Base-by-base conservation (phyloP, 176 grass and related monocot genomes). In the Triticum urartu region DNA sequence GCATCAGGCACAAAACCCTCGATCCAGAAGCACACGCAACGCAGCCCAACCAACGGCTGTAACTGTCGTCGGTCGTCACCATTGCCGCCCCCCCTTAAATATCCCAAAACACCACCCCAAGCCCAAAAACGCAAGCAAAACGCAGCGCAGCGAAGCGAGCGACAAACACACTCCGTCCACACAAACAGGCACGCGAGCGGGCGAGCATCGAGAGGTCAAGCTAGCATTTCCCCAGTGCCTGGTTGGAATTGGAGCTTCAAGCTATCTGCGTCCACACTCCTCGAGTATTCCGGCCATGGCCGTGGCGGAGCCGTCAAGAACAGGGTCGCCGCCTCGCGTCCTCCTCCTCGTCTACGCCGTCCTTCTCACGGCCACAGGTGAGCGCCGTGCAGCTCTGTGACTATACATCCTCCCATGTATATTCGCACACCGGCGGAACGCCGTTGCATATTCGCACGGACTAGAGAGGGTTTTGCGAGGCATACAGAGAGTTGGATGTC, bases 341-440 rank as follows among this genome's bases (percentile, higher is more conserved):
- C 1, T 72, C 72, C 8, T 83, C 43, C 9, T 71, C 32, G 6
- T 79, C 73, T 17, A 83, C 74, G 3, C 61, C 2, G 28, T 74
- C 58, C 35, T 83, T 24, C 56, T 90, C 18, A 5, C 20, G 59
- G 84, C 82, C 4, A n/a, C 65, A 83, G 89, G 89, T 90, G 34
- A 87, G 74, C 60, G 21, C 65, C 25, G 36, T 7, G 25, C 32
- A 35, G 7, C 50, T 54, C 1, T 54, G 50, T 18, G 15, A 54
- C 50, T 18, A 54, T 5, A 48, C 12, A 48, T 48, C 83, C n/a
- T 4, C n/a, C 2, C 8, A 45, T 56, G 20, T 35, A 4, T 32
- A 36, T 1, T 35, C 9, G 1, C 8, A 11, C 21, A 15, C 1
- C 35, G 6, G 35, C 6, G 35, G 35, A 36, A 36, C 35, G 35